Percentiles rank a stretch among this genome's conserved stretches.
phyloP scores from a whole-genome alignment of 768 basidiomycete genomes.

The Termitomyces heimii region DNA sequence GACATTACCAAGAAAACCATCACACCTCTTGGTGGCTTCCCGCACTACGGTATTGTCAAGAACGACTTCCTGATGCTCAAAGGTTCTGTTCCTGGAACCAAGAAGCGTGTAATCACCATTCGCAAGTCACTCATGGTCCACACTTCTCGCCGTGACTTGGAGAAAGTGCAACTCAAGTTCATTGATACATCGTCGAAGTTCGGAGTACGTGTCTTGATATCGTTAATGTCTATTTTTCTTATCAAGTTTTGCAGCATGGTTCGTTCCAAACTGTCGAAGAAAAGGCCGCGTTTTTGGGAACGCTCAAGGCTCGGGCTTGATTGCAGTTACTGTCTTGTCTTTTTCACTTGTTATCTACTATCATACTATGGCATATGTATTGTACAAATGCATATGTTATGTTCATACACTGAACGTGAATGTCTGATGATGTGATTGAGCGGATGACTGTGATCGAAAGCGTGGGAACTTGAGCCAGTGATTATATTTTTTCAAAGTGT shows the following conservation, averaged over 20 bases:
- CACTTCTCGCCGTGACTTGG: slow-evolving; percentile 92
- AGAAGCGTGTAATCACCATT: slow-evolving; percentile 97
- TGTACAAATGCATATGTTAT: slow-evolving; percentile 11
- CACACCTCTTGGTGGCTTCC: slow-evolving; percentile 99
- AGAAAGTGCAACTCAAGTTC: slow-evolving; percentile 98
- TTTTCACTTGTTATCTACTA: slow-evolving; percentile 29
- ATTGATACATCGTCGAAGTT: slow-evolving; percentile 98
- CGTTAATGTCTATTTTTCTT: not conserved
- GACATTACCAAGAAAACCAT: slow-evolving; percentile 92
- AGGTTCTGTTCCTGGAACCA: slow-evolving; percentile 92
- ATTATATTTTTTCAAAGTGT: slow-evolving; percentile 4
- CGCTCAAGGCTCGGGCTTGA: slow-evolving; percentile 81
- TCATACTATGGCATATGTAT: slow-evolving; percentile 33
- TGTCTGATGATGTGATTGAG: not conserved
- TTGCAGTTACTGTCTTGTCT: slow-evolving; percentile 24
- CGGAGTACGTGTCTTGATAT: slow-evolving; percentile 54
- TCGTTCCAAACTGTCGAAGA: slow-evolving; percentile 96
- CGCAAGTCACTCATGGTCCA: slow-evolving; percentile 97
- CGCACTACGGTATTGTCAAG: slow-evolving; percentile 97
- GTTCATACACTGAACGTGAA: slow-evolving; percentile 1
- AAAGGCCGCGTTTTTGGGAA: slow-evolving; percentile 91
- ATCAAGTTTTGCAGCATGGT: slow-evolving; percentile 58
- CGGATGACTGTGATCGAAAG: slow-evolving; percentile 9
- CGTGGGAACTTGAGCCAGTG: slow-evolving; percentile 9
- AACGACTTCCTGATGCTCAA: slow-evolving; percentile 98